Conservation (phyloP, 202 grass and related monocot species). For the Thinopyrum obtusiflorum region DNA sequence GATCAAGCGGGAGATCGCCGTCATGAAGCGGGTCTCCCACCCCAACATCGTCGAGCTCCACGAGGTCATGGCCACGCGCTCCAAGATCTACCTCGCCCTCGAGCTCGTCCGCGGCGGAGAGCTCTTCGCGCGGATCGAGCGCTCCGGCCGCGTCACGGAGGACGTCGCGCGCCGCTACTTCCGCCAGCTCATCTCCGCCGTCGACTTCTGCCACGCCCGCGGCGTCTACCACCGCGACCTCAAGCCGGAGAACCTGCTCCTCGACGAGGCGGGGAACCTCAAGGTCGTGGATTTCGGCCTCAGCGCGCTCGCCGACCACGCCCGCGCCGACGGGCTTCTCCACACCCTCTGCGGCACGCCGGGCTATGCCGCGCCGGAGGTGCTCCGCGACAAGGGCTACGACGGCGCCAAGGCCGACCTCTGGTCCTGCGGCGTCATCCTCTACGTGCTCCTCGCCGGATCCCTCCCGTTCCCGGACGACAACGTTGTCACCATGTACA, state of each 20-base stretch:
- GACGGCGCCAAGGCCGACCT: constrained; percentile 42
- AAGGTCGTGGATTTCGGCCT: constrained; percentile 67
- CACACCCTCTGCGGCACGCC: constrained; percentile 70
- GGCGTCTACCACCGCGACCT: constrained; percentile 22
- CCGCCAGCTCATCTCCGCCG: constrained; percentile 54
- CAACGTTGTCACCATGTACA: constrained; percentile 62
- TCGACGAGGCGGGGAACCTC: constrained; percentile 48
- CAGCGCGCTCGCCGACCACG: constrained; percentile 57
- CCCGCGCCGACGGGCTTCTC: constrained; percentile 50
- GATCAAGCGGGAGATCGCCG: constrained; percentile 63
- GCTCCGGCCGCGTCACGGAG: constrained; percentile 44
- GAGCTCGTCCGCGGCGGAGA: constrained; percentile 43
- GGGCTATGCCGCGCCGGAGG: constrained; percentile 63
- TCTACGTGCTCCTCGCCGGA: constrained; percentile 60
- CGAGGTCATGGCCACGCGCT: constrained; percentile 70
- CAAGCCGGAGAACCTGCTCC: constrained; percentile 36
- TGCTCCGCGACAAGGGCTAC: constrained; percentile 44
- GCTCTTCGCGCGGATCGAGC: constrained; percentile 31
- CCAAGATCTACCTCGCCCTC: constrained; percentile 62
- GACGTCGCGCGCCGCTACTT: constrained; percentile 56
- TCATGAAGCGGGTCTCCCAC: constrained; percentile 54
- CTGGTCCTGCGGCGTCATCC: constrained; percentile 68
- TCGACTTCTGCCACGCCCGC: constrained; percentile 68
- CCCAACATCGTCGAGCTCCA: constrained; percentile 55
- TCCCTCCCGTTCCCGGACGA: constrained; percentile 48